Evolutionary conservation across 2,329 filamentous ascomycete species (phyloP), one percentile per base, ranked within the genome.

Genomic region (Curvularia spicifera): DNA sequence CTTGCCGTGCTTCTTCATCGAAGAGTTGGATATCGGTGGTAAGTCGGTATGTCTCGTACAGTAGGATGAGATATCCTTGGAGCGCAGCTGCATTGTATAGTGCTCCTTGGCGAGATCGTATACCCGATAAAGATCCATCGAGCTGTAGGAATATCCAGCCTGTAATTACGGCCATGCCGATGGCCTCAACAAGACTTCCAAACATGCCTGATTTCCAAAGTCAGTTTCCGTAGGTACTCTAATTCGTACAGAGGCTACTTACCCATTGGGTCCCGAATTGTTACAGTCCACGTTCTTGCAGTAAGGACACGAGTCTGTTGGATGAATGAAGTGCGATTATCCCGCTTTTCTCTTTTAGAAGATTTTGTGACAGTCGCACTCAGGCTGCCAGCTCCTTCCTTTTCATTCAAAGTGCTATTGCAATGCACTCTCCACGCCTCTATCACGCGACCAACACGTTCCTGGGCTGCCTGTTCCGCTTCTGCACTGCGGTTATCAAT

Each of bases 11-110:
- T 69, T 93, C 90, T 53, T 90, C 86, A 67, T 94, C 90, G 68
- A 92, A 94, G 0, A 90, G 82, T 26, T 86, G 85, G 13, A 93
- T 91, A 61, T 93, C 90, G 49, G 89, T 83, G 0, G 88, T 91
- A 57, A 93, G 78, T 4, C 91, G 86, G 67, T 91, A 93, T 0
- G 86, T 87, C 73, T 93, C 91, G 60, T 91, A 93, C 12, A 92
- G 80, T 10, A 93, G 80, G 49, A 92, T 88, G 3, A 93, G 81
- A 69, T 93, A 93, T 1, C 89, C 89, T 68, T 93, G 90, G 5
- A 93, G 80, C 4, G 85, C 88, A 6, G 88, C 83, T 0, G 88
- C 86, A 1, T 85, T 91, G 66, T 93, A 93, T 0, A 93, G 76
- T 5, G 88, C 89, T 48, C 89, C 90, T 72, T 93, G 79, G 1